These are phyloP conservation scores for Phoma sp. DNA, from an alignment of 2,329 filamentous ascomycete species.

Conservation along the genomic window DNA sequence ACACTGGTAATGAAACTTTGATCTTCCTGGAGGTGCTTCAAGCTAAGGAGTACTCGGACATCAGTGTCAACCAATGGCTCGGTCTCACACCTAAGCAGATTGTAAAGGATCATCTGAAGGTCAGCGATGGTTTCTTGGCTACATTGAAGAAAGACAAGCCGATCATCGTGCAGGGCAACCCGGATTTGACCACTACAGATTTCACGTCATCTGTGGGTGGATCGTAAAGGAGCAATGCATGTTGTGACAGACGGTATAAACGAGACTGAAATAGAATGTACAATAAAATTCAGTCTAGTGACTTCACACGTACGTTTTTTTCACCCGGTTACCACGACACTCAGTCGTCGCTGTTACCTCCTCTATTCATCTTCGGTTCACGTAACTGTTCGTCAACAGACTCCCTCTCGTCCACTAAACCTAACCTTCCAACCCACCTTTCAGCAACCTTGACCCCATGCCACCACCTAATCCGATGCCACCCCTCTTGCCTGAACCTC, in stretches of 20 bases:
- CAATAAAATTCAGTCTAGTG: too few relatives aligned
- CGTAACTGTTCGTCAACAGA: not conserved
- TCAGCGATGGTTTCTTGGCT: conserved; percentile 33
- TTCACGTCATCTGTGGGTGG: conserved; percentile 30
- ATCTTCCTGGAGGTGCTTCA: conserved; percentile 67
- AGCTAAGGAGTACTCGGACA: conserved; percentile 59
- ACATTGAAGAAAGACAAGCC: conserved; percentile 49
- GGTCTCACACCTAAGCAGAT: conserved; percentile 55
- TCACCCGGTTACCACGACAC: too few relatives aligned
- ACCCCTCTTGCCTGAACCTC: conserved; percentile 20
- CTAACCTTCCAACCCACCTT: conserved; percentile 21
- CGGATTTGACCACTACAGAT: conserved; percentile 46
- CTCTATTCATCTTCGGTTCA: not conserved
- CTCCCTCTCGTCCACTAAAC: not conserved
- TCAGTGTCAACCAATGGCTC: conserved; percentile 65
- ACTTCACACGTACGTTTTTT: too few relatives aligned
- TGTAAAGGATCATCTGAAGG: conserved; percentile 42
- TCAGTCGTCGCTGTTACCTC: not conserved
- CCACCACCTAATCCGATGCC: conserved; percentile 25
- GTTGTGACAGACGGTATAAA: too few relatives aligned
- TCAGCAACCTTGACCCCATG: conserved; percentile 26
- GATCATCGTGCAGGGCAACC: conserved; percentile 49
- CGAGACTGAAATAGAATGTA: too few relatives aligned
- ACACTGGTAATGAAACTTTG: conserved; percentile 63
- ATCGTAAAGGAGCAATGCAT: not conserved